Evolutionary conservation across 2,329 filamentous ascomycete genomes (phyloP).

Genomic region (Fusarium tricinctum): DNA sequence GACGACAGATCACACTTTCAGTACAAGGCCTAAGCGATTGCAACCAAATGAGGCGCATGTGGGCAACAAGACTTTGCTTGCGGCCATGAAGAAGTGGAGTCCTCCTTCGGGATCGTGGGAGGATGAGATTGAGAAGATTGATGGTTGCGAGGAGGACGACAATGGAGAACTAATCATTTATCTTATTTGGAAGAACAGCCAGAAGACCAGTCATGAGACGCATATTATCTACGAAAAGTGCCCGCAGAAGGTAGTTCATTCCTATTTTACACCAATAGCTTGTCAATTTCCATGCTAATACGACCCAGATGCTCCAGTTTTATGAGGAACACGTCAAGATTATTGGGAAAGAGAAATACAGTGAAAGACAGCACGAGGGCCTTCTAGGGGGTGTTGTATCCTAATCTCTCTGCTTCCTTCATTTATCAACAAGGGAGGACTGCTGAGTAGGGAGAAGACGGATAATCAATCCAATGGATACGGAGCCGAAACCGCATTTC

Average conservation of each 20-base stretch:
- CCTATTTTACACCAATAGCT: too few species aligned
- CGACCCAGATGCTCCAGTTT: too few species aligned
- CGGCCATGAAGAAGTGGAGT: conserved; percentile 67
- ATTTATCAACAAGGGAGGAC: too few species aligned
- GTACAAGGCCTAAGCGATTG: conserved; percentile 58
- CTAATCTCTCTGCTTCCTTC: too few species aligned
- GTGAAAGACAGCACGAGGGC: too few species aligned
- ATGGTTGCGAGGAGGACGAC: conserved; percentile 77
- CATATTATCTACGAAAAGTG: conserved; percentile 79
- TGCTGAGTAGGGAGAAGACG: too few species aligned
- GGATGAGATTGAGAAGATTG: conserved; percentile 76
- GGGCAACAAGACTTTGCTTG: conserved; percentile 62
- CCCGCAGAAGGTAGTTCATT: conserved; percentile 75
- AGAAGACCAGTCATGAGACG: conserved; percentile 81
- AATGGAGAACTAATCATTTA: conserved; percentile 75
- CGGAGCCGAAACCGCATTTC: too few species aligned
- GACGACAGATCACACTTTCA: conserved; percentile 56
- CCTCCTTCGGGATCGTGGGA: conserved; percentile 84
- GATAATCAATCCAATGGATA: too few species aligned
- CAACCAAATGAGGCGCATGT: conserved; percentile 66
- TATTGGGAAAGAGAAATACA: too few species aligned
- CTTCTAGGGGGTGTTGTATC: too few species aligned
- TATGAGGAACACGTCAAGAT: too few species aligned
- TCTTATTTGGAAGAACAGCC: conserved; percentile 79
- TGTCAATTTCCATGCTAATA: too few species aligned